Percentiles rank a stretch among this genome's conserved stretches.
Conservation (phyloP, 2,329 filamentous ascomycete species). For the Colletotrichum sp. region DNA sequence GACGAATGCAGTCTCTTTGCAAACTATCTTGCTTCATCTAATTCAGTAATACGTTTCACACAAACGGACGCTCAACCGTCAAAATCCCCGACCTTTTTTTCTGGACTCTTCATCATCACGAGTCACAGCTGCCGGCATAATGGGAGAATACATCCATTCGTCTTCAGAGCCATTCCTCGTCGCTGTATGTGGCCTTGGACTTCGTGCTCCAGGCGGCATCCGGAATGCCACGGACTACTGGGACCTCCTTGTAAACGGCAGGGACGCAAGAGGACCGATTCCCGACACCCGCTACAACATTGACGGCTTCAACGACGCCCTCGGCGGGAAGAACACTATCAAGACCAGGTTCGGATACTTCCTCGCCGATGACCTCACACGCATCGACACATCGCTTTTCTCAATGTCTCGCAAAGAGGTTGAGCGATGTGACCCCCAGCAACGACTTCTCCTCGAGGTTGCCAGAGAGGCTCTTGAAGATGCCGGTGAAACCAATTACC, state of each 20-base stretch:
- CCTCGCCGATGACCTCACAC: neutral
- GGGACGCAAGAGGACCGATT: neutral
- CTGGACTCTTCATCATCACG: neutral
- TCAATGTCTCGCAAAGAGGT: conserved; percentile 30
- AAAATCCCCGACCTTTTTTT: neutral
- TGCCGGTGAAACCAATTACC: conserved; percentile 27
- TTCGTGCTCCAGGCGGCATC: neutral
- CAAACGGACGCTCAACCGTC: neutral
- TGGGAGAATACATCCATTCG: neutral
- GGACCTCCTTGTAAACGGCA: neutral
- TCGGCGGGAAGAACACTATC: neutral
- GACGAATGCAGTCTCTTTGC: neutral
- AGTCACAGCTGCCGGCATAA: neutral
- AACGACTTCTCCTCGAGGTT: neutral
- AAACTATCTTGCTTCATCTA: neutral
- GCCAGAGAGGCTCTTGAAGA: neutral
- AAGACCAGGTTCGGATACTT: neutral
- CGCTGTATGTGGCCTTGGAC: neutral
- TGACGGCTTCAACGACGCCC: neutral
- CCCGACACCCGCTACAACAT: neutral
- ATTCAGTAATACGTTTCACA: neutral
- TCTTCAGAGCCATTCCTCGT: neutral
- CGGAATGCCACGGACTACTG: neutral
- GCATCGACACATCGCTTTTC: conserved; percentile 33
- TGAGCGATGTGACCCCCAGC: conserved; percentile 8